phyloP scores from a whole-genome alignment of 2,329 filamentous ascomycete species.

The Calonectria montana region DNA sequence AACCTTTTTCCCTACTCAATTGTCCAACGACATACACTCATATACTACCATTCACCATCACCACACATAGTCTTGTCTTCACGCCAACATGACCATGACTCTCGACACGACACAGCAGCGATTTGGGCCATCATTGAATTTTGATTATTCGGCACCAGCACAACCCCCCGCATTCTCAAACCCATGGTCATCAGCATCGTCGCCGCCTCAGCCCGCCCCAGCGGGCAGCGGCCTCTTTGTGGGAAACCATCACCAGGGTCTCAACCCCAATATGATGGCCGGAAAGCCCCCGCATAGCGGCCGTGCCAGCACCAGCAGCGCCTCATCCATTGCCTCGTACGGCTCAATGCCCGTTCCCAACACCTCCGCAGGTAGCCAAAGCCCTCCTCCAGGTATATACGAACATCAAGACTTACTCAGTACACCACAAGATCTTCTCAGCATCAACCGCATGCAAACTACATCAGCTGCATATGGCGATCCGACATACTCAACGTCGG shows the following conservation, averaged over 20 bases:
- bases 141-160: conserved; percentile 73
- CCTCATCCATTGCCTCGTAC: conserved; percentile 75
- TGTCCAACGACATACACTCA: conserved; percentile 39
- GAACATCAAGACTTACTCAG: conserved; percentile 66
- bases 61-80: conserved; percentile 28
- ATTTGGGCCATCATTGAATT: conserved; percentile 79
- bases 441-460: conserved; percentile 71
- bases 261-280: conserved; percentile 67
- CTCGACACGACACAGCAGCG: conserved; percentile 89
- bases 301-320: conserved; percentile 69
- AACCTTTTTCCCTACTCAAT: conserved; percentile 42
- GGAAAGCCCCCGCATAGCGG: conserved; percentile 57
- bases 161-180: conserved; percentile 85
- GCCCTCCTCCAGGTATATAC: conserved; percentile 62
- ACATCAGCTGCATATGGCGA: conserved; percentile 77
- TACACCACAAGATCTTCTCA: conserved; percentile 79
- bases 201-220: conserved; percentile 56
- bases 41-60: conserved; percentile 33
- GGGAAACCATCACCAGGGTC: conserved; percentile 62
- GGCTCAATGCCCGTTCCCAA: conserved; percentile 78
- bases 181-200: conserved; percentile 78
- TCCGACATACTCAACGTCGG: conserved; percentile 72
- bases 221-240: conserved; percentile 72
- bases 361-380: conserved; percentile 74
- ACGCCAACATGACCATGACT: conserved; percentile 88